These are phyloP conservation scores for Diphasiastrum complanatum DNA, from an alignment of 83 land plant species.

Conservation along the genomic window DNA sequence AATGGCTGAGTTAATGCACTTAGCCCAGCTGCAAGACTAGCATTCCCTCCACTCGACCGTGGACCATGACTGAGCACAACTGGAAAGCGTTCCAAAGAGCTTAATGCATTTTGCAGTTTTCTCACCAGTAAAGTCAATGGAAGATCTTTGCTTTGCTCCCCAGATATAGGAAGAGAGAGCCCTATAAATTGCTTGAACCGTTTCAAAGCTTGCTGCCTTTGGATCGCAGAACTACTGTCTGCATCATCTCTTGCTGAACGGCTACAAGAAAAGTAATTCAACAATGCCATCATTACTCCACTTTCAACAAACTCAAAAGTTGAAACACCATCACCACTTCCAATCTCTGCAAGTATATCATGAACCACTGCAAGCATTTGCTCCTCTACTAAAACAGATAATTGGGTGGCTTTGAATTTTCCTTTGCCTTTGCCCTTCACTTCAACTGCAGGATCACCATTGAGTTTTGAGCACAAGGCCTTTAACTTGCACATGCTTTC, in stretches of 20 bases:
- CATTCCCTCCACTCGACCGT: conserved; percentile 67
- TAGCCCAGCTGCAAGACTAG: conserved; percentile 82
- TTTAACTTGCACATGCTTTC: conserved; percentile 75
- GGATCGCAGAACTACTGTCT: conserved; percentile 45
- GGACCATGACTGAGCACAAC: conserved; percentile 83
- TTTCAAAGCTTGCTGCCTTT: conserved; percentile 65
- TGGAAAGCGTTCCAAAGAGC: conserved; percentile 93
- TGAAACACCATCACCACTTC: conserved; percentile 90
- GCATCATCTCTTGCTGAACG: conserved; percentile 57
- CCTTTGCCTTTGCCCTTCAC: conserved; percentile 79
- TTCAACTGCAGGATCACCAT: conserved; percentile 41
- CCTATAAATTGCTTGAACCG: conserved; percentile 71
- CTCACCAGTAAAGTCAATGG: conserved; percentile 70
- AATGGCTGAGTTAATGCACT: conserved; percentile 89
- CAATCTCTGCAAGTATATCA: conserved; percentile 68
- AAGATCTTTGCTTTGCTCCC: conserved; percentile 34
- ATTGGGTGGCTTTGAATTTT: conserved; percentile 52
- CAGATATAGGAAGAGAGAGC: conserved; percentile 44
- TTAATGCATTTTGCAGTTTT: conserved; percentile 91
- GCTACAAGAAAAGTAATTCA: conserved; percentile 85
- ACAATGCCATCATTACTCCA: conserved; percentile 70
- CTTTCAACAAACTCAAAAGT: conserved; percentile 98
- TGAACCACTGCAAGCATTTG: conserved; percentile 44
- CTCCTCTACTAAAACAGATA: conserved; percentile 49
- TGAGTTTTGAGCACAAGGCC: conserved; percentile 57